These are phyloP conservation scores for Trypanosoma vivax DNA, from an alignment of 208 protist species.

Conservation along the genomic window DNA sequence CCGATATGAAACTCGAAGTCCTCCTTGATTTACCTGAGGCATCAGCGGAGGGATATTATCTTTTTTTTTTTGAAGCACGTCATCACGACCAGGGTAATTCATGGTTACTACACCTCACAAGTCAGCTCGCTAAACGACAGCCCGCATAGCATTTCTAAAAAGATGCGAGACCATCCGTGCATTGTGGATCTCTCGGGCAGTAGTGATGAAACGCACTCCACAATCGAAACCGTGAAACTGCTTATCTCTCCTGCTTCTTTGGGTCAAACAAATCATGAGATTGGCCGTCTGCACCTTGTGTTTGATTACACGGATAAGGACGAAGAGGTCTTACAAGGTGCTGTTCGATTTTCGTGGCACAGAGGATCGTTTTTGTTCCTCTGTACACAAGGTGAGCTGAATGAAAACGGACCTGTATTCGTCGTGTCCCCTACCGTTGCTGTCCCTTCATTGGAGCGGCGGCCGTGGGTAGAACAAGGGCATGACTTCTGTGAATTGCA, in stretches of 20 bases:
- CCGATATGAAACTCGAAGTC: slow-evolving; percentile 35
- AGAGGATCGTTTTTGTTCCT: slow-evolving; percentile 55
- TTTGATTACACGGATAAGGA: slow-evolving; percentile 51
- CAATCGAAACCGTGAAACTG: slow-evolving; percentile 34
- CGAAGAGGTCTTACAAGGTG: slow-evolving; percentile 60
- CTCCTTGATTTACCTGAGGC: slow-evolving; percentile 30
- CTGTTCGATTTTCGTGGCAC: slow-evolving; percentile 49
- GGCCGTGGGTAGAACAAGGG: too few relatives aligned
- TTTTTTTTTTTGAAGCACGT: slow-evolving; percentile 61
- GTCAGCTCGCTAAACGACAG: neutral
- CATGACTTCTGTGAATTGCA: too few relatives aligned
- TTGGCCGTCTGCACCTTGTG: slow-evolving; percentile 62
- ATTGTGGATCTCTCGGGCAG: neutral
- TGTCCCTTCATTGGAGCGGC: too few relatives aligned
- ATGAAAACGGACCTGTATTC: slow-evolving; percentile 46
- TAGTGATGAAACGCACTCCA: slow-evolving; percentile 17
- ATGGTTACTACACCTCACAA: slow-evolving; percentile 61
- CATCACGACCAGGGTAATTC: slow-evolving; percentile 55
- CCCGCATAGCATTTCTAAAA: too few relatives aligned
- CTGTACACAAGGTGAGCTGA: slow-evolving; percentile 37
- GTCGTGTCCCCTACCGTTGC: slow-evolving; percentile 47
- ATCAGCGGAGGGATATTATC: slow-evolving; percentile 29
- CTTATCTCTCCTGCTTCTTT: slow-evolving; percentile 45
- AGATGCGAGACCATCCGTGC: too few relatives aligned
- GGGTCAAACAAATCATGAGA: slow-evolving; percentile 51